Conservation (phyloP, 1,284 basidiomycete species). For the Hymenochaete sp. region DNA sequence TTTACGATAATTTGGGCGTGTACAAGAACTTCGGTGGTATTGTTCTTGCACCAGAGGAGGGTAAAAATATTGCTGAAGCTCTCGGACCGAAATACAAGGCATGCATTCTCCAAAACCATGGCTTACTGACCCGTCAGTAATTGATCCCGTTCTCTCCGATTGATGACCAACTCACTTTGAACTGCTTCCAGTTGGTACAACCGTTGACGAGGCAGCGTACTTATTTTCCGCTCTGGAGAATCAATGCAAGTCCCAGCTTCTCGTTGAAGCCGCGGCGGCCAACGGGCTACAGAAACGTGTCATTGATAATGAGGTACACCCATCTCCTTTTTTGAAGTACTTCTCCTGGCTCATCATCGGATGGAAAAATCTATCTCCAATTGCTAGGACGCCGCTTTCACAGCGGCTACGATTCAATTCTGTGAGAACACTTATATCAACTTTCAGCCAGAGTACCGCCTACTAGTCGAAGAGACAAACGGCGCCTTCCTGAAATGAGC, state of each 20-base stretch:
- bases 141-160: not conserved
- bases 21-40: conserved; percentile 29
- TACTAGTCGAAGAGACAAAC: conserved; percentile 21
- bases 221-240: conserved; percentile 28
- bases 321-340: no score
- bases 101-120: conserved; percentile 17
- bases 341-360: not conserved
- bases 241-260: conserved; percentile 28
- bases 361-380: conserved; percentile 22
- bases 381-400: conserved; percentile 28
- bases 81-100: conserved; percentile 24
- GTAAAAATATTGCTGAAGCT: conserved; percentile 29
- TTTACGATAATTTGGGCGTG: conserved; percentile 19
- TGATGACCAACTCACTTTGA: not conserved
- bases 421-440: conserved; percentile 24
- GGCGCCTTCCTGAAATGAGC: conserved; percentile 17
- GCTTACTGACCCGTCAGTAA: conserved; percentile 5
- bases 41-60: conserved; percentile 32
- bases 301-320: conserved; percentile 21
- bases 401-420: conserved; percentile 27
- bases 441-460: conserved; percentile 24
- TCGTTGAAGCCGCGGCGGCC: conserved; percentile 29
- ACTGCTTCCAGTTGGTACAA: conserved; percentile 17
- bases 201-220: conserved; percentile 28
- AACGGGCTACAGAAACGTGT: conserved; percentile 19